Evolutionary conservation across 176 grass and related monocot genomes (phyloP), one percentile per base, ranked within the genome.

Genomic region (Oryza coarctata): DNA sequence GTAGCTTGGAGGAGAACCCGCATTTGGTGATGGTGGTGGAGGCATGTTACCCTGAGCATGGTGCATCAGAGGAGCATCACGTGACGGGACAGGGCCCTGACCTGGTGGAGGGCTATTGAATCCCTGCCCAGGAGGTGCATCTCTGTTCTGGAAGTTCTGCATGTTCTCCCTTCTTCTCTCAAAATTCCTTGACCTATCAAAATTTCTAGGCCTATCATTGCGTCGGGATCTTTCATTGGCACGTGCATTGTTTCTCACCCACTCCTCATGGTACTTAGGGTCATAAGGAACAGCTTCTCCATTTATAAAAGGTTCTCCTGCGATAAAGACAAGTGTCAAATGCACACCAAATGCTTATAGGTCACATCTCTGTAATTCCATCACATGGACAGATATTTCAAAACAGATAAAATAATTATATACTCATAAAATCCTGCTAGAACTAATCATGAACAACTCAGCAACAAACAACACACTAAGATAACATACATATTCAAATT

Each of bases 261-360:
- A 94, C 70, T 98, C 92, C 70, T 98, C 95, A 78, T 98, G 95
- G 63, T 88, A 98, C 63, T 89, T 98, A 0, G 90, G 90, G 32
- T 98, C 92, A 18, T 93, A 94, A 71, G 95, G 90, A 72, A 98
- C 90, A 47, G 91, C 87, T 84, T 99, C 64, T 68, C 91, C 93
- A 84, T 98, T 80, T 49, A 98, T 84, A 78, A 98, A 99, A 43
- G 95, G 95, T n/a, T 99, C 96, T 32, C 96, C 93, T 99, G 75
- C 36, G 82, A 79, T 49, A 83, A 28, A 27, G 57, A 77, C 44
- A 78, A 71, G 4, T 15, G 47, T 65, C 17, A 63, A 30, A 76
- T 32, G 68, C 15, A 8, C 14, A 70, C 20, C 55, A 60, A 60
- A 34, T 25, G 22, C 10, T 11, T 2, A 34, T 4, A 34, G 14